Conservation (phyloP, 345 rosid species). For the Bruguiera parviflora region DNA sequence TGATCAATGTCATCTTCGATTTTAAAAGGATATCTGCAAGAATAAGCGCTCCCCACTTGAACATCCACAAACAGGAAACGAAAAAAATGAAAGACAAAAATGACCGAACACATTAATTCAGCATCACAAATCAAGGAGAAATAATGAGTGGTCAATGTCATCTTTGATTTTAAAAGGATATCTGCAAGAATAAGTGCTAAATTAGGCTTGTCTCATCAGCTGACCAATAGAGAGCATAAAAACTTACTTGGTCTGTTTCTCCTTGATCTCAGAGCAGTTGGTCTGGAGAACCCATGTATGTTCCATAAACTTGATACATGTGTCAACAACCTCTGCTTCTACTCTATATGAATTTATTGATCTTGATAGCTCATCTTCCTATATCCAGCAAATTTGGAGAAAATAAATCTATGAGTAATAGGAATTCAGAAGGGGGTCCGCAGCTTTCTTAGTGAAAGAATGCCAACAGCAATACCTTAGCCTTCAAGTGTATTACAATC, state of each 20-base stretch:
- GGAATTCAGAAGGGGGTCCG: too few relatives aligned
- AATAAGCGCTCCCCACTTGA: conserved; percentile 47
- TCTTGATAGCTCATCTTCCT: conserved; percentile 84
- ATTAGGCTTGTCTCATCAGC: not conserved
- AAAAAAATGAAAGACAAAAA: too few relatives aligned
- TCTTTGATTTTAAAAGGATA: not conserved
- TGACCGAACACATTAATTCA: too few relatives aligned
- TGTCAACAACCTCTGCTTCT: conserved; percentile 75
- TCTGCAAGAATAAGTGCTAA: conserved; percentile 11
- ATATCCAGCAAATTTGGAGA: conserved; percentile 16
- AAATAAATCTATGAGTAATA: not conserved
- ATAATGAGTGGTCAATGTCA: too few relatives aligned
- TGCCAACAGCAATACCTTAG: conserved; percentile 49
- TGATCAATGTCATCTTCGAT: not conserved
- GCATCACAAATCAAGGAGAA: too few relatives aligned
- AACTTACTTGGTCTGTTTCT: conserved; percentile 75
- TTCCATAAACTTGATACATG: conserved; percentile 70
- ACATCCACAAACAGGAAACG: conserved; percentile 20
- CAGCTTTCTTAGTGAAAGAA: too few relatives aligned
- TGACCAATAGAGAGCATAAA: conserved; percentile 2
- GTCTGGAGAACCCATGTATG: conserved; percentile 61
- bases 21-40: conserved; percentile 2
- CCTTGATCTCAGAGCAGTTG: conserved; percentile 35
- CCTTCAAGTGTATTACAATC: conserved; percentile 67
- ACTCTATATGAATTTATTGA: conserved; percentile 47